These are phyloP conservation scores for Tricholoma hemisulphureum DNA, from an alignment of 768 basidiomycete species.

Conservation along the genomic window DNA sequence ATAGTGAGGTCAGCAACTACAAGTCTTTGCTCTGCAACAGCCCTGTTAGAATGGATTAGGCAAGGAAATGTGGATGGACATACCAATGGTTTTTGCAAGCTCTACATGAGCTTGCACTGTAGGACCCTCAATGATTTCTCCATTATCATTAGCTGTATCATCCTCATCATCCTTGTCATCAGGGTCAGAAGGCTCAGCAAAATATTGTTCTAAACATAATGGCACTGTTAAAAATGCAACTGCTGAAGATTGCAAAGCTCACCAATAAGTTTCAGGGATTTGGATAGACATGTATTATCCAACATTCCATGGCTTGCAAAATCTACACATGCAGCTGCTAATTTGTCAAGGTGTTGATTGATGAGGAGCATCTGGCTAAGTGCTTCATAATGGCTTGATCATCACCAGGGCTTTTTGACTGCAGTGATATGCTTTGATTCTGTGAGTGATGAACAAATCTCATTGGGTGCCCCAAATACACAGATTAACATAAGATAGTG, in stretches of 20 bases:
- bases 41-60: not conserved
- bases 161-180: not conserved
- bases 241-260: not conserved
- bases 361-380: no score
- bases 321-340: no score
- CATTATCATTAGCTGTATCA: no score
- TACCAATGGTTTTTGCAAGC: no score
- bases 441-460: no score
- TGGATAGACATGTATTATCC: no score
- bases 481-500: constrained; percentile 16
- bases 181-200: not conserved
- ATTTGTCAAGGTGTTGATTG: no score
- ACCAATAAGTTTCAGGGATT: not conserved
- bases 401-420: no score
- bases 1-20: not conserved
- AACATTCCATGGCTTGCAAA: no score
- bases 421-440: no score
- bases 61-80: not conserved
- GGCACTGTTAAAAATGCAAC: not conserved
- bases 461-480: constrained; percentile 24
- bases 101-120: no score
- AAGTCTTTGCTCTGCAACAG: not conserved
- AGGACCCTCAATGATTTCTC: not conserved
- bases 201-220: not conserved
- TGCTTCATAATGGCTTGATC: no score